These are phyloP conservation scores for Pestalotiopsis sp. DNA, from an alignment of 2,329 filamentous ascomycete genomes.

Conservation along the genomic window DNA sequence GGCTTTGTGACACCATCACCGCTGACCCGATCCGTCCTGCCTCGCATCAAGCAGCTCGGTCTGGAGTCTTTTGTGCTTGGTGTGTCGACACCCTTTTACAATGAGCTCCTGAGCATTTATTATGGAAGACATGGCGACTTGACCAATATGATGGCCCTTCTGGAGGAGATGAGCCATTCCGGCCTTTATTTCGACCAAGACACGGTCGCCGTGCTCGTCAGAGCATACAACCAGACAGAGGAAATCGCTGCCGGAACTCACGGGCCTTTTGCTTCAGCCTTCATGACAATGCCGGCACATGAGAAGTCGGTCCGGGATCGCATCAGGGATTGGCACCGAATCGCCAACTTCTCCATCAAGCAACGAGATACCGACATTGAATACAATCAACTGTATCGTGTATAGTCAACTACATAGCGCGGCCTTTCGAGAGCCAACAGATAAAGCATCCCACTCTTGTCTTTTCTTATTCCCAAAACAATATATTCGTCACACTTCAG, in stretches of 20 bases:
- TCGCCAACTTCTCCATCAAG: constrained; percentile 26
- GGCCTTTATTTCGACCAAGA: constrained; percentile 57
- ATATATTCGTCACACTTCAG: too few species aligned
- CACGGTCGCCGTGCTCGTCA: constrained; percentile 40
- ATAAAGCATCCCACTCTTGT: neutral
- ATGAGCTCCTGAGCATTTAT: constrained; percentile 61
- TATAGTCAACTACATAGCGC: neutral
- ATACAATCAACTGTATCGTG: neutral
- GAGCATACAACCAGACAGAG: constrained; percentile 27
- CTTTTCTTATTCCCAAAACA: neutral
- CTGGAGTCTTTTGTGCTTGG: constrained; percentile 71
- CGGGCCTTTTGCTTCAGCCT: constrained; percentile 29
- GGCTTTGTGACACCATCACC: constrained; percentile 59
- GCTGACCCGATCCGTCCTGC: constrained; percentile 61
- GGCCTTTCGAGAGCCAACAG: neutral
- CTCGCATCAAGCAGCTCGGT: constrained; percentile 67
- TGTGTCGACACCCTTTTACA: constrained; percentile 69
- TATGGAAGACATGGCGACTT: constrained; percentile 64
- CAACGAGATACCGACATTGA: constrained; percentile 23
- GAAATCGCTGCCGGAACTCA: constrained; percentile 14
- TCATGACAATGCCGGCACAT: constrained; percentile 39
- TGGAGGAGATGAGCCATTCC: constrained; percentile 66
- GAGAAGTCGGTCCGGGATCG: constrained; percentile 28
- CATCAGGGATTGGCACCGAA: constrained; percentile 29
- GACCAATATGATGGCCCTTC: constrained; percentile 50